Percentiles rank a stretch among this genome's conserved stretches.
Evolutionary conservation across 495 filamentous ascomycete species (phyloP).

Genomic region (Hypoxylon fragiforme): DNA sequence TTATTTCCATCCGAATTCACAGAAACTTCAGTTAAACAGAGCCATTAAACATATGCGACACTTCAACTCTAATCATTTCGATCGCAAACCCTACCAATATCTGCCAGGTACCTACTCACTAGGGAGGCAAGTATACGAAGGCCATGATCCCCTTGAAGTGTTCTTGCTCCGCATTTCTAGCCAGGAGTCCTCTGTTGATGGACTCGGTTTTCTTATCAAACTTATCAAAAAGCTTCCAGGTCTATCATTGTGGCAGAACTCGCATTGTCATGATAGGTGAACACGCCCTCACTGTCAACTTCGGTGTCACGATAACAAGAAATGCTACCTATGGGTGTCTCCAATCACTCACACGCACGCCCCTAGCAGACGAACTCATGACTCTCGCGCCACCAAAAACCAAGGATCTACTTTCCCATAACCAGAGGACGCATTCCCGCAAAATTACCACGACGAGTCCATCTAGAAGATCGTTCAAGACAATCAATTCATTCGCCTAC

Average conservation of each 20-base stretch:
- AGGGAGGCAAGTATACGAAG: no score
- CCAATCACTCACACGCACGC: not conserved
- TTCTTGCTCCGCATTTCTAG: no score
- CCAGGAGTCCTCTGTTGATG: no score
- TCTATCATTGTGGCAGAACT: not conserved
- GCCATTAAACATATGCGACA: no score
- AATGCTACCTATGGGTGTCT: not conserved
- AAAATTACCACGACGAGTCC: not conserved
- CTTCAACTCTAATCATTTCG: no score
- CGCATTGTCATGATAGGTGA: not conserved
- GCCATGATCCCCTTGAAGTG: no score
- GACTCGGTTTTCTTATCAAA: no score
- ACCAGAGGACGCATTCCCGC: not conserved
- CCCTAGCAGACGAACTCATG: not conserved
- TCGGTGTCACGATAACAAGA: not conserved
- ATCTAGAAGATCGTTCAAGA: slow-evolving; percentile 4
- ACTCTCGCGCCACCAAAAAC: not conserved
- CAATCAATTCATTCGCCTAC: slow-evolving; percentile 9
- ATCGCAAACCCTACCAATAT: no score
- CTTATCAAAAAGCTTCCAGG: not conserved
- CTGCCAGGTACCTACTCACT: no score
- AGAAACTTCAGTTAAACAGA: no score
- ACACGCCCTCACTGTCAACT: not conserved
- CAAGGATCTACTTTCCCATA: not conserved
- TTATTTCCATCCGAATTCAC: no score